Percentiles rank a stretch among this genome's conserved stretches.
Conservation (phyloP, 2,329 filamentous ascomycete genomes). For the Cercospora canescens region DNA sequence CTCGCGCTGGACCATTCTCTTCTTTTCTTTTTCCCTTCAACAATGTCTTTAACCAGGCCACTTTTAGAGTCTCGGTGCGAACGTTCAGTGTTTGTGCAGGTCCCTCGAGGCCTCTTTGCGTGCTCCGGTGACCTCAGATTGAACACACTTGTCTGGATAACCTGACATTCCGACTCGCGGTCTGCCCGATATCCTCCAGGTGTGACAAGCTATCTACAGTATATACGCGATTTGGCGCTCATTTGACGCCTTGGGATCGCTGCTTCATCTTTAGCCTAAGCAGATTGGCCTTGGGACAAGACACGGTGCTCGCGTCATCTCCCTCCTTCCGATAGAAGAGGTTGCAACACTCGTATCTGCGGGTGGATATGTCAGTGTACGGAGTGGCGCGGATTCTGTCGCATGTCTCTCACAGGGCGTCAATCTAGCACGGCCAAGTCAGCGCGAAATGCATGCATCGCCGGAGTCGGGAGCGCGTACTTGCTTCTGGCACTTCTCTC, state of each 20-base stretch:
- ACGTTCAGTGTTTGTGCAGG: constrained; percentile 92
- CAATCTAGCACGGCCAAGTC: constrained; percentile 57
- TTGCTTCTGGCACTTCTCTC: constrained; percentile 73
- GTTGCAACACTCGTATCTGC: constrained; percentile 81
- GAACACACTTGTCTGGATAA: constrained; percentile 58
- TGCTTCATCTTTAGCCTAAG: constrained; percentile 83
- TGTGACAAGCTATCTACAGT: constrained; percentile 35
- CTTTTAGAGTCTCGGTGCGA: constrained; percentile 99
- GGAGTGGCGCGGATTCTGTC: not conserved
- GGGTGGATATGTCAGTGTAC: not conserved
- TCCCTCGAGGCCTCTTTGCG: constrained; percentile 73
- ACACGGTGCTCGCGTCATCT: constrained; percentile 71
- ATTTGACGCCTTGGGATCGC: constrained; percentile 49
- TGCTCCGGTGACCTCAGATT: constrained; percentile 97
- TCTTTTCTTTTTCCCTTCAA: constrained; percentile 49
- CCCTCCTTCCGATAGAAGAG: constrained; percentile 81
- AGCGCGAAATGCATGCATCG: not conserved
- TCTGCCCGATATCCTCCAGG: constrained; percentile 44
- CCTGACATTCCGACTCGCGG: constrained; percentile 34
- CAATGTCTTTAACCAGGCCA: constrained; percentile 77
- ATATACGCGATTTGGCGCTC: constrained; percentile 8
- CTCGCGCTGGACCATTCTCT: constrained; percentile 7
- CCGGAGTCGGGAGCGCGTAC: constrained; percentile 29
- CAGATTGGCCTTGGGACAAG: constrained; percentile 81
- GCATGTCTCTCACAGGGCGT: constrained; percentile 58